Conservation (phyloP, 1,284 basidiomycete genomes). For the Neolentinus lepideus region DNA sequence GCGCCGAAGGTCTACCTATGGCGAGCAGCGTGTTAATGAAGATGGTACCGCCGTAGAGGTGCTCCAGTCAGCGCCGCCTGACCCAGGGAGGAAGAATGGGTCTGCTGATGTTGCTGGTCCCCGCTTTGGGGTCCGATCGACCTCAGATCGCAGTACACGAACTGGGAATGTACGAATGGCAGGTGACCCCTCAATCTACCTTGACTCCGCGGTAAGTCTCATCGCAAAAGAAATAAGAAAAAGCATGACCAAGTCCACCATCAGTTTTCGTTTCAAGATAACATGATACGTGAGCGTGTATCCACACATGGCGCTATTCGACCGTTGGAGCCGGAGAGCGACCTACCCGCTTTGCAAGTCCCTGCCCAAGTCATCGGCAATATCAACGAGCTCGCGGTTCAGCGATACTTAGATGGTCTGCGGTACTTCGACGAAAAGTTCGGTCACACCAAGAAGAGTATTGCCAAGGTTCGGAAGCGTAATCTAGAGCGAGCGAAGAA, state of each 20-base stretch:
- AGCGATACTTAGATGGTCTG: slow-evolving; percentile 57
- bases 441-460: slow-evolving; percentile 37
- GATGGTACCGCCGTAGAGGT: neutral
- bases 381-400: slow-evolving; percentile 55
- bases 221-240: neutral
- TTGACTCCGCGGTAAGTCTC: slow-evolving; percentile 36
- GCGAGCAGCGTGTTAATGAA: neutral
- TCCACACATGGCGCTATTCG: slow-evolving; percentile 50
- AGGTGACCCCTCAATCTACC: slow-evolving; percentile 61
- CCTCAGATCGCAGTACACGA: slow-evolving; percentile 9
- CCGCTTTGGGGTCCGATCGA: slow-evolving; percentile 28
- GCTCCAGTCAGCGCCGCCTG: neutral
- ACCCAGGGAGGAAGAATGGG: slow-evolving; percentile 1
- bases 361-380: slow-evolving; percentile 58
- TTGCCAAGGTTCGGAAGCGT: slow-evolving; percentile 54
- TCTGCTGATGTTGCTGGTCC: slow-evolving; percentile 42
- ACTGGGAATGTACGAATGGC: slow-evolving; percentile 37
- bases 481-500: slow-evolving; percentile 54
- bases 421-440: slow-evolving; percentile 59
- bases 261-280: slow-evolving; percentile 22
- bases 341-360: slow-evolving; percentile 45
- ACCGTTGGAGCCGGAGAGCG: slow-evolving; percentile 46
- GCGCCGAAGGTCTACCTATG: neutral
- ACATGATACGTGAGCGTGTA: slow-evolving; percentile 73
- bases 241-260: neutral